Evolutionary conservation across 106 monocot genomes (phyloP).

Genomic region (Chionographis japonica): DNA sequence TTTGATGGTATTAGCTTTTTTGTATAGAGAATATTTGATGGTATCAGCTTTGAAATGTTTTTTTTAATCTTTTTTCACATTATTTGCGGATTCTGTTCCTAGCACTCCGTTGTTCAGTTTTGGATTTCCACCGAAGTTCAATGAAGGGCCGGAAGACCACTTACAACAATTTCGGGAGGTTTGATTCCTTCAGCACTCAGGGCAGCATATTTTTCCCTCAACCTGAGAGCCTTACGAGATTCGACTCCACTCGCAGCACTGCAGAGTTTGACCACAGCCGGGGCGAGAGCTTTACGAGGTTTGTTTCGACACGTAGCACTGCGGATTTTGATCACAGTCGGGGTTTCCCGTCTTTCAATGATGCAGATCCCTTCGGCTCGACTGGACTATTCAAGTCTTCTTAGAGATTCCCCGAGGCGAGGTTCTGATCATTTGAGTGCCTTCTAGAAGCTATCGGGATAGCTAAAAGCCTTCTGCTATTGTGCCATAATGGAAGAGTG

Average conservation of each 20-base stretch:
- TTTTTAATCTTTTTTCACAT: too few species aligned
- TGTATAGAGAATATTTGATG: too few species aligned
- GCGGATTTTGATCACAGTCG: too few species aligned
- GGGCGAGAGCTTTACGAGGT: too few species aligned
- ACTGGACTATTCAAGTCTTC: constrained; percentile 69
- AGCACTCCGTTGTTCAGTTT: constrained; percentile 65
- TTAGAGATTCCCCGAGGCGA: constrained; percentile 26
- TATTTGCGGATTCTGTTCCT: constrained; percentile 89
- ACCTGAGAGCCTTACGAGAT: too few species aligned
- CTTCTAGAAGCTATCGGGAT: constrained; percentile 27
- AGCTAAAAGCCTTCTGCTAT: not conserved
- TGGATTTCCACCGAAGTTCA: constrained; percentile 52
- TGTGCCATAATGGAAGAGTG: too few species aligned
- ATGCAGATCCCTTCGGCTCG: constrained; percentile 77
- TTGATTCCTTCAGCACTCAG: constrained; percentile 54
- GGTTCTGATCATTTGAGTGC: constrained; percentile 47
- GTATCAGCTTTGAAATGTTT: too few species aligned
- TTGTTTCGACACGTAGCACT: too few species aligned
- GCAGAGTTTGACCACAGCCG: too few species aligned
- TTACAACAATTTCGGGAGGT: constrained; percentile 47
- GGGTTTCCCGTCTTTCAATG: constrained; percentile 64
- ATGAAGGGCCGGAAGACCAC: constrained; percentile 39
- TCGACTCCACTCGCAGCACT: too few species aligned
- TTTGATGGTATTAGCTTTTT: too few species aligned
- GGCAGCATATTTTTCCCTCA: too few species aligned